A percentile compares a stretch with the other conserved stretches of the same genome.
These are phyloP conservation scores for Eucalyptus regnans DNA, from an alignment of 345 rosid species.

Conservation along the genomic window DNA sequence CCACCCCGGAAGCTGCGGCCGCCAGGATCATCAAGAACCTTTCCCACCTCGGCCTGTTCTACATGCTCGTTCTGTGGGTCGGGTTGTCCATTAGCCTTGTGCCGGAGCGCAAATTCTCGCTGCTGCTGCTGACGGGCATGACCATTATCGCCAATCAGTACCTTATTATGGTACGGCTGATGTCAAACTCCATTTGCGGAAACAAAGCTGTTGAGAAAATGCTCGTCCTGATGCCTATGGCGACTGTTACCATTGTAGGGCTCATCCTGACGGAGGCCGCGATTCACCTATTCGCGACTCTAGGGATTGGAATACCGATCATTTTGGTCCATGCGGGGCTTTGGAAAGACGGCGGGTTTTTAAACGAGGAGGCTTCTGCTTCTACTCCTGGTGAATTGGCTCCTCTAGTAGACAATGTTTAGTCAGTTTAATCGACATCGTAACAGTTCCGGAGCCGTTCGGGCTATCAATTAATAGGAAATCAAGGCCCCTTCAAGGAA, in stretches of 20 bases:
- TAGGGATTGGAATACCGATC: slow-evolving; percentile 2
- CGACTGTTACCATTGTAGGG: background rate
- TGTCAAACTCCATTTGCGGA: background rate
- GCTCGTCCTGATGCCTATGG: slow-evolving; percentile 2
- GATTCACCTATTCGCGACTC: slow-evolving; percentile 1
- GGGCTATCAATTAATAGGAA: no score
- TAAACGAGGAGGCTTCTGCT: no score
- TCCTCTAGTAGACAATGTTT: no score
- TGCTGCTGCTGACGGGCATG: background rate
- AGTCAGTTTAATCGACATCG: no score
- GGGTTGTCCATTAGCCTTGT: slow-evolving; percentile 8
- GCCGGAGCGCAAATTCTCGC: slow-evolving; percentile 4
- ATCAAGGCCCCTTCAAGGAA: no score
- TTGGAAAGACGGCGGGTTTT: background rate
- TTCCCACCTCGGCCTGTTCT: slow-evolving; percentile 1
- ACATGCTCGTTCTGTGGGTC: slow-evolving; percentile 7
- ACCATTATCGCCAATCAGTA: background rate
- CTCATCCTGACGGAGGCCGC: background rate
- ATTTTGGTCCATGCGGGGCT: slow-evolving; percentile 9
- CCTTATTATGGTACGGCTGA: background rate
- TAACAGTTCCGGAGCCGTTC: no score
- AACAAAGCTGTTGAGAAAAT: background rate
- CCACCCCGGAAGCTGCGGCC: slow-evolving; percentile 4
- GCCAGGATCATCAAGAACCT: slow-evolving; percentile 3
- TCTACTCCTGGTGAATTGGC: no score